Evolutionary conservation across 805 yeast genomes (phyloP).

Genomic region (Cyberlindnera samutprakarnensis): DNA sequence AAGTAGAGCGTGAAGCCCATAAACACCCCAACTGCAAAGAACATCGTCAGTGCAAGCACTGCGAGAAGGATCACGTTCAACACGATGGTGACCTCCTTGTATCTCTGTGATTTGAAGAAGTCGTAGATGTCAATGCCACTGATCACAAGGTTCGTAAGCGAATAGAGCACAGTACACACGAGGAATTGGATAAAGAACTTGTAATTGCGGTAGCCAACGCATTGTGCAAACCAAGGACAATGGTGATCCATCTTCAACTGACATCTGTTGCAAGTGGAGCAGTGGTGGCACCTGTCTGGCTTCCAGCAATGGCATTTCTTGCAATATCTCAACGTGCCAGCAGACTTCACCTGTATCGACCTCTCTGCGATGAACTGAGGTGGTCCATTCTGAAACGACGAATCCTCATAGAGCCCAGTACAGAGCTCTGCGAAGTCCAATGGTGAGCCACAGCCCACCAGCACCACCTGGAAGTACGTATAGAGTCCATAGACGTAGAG

Average conservation of each 20-base stretch:
- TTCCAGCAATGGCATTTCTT: constrained; percentile 65
- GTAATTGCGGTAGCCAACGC: constrained; percentile 79
- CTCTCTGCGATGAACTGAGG: constrained; percentile 34
- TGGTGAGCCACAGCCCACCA: constrained; percentile 60
- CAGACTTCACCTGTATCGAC: constrained; percentile 38
- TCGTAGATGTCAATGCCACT: constrained; percentile 36
- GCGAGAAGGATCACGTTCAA: constrained; percentile 55
- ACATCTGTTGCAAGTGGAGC: constrained; percentile 64
- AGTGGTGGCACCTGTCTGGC: constrained; percentile 85
- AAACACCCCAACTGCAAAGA: constrained; percentile 52
- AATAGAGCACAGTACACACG: constrained; percentile 41
- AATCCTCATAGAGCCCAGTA: constrained; percentile 17
- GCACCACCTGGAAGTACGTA: constrained; percentile 47
- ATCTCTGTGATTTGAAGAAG: constrained; percentile 39
- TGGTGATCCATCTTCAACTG: constrained; percentile 89
- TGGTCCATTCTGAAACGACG: constrained; percentile 21
- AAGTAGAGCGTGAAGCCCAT: constrained; percentile 51
- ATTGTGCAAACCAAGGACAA: constrained; percentile 88
- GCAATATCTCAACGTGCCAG: constrained; percentile 66
- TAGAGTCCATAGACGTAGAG: constrained; percentile 33
- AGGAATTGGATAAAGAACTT: constrained; percentile 75
- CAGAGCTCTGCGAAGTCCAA: constrained; percentile 41
- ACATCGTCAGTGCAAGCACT: constrained; percentile 43
- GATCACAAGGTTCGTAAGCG: constrained; percentile 32
- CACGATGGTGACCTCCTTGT: constrained; percentile 37